Evolutionary conservation across 345 rosid species (phyloP), one percentile per base, ranked within the genome.

Genomic region (Anacardium occidentale): DNA sequence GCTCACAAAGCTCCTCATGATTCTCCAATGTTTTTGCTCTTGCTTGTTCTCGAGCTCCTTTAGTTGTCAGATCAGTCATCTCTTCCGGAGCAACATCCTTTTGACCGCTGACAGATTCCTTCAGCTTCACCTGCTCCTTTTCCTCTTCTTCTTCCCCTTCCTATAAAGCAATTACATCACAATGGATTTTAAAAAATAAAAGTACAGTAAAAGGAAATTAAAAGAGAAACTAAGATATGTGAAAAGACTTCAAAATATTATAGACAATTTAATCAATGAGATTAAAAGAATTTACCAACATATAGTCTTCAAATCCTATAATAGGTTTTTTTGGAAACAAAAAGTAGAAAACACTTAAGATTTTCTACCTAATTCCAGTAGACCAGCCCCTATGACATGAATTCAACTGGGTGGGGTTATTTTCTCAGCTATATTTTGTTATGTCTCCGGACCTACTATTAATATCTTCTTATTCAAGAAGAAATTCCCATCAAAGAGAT

Each of bases 1-100:
- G 97, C 79, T 95, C 98, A 79, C 99, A 95, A 52, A 95, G 99
- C 80, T 95, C 91, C 76, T 90, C 98, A 59, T 89, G 97, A 74
- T 92, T 86, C 83, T 94, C 98, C 64, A 92, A 71, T 65, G 98
- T 89, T 89, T 86, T 90, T 10, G 93, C 92, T 77, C 67, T 90
- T 14, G 88, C 91, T 79, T 82, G 90, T 75, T 95, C 93, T 52
- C 67, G 81, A 34, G 89, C 94, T 77, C 92, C 94, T 77, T 81
- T 88, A 73, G 92, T 87, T 24, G 97, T 92, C 66, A 93, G 76
- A 81, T 63, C 71, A 45, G 63, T 62, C 94, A 91, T 90, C 81
- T 91, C 92, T 75, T 95, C 92, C 85, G 92, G 82, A 70, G 94
- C 94, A 34, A 91, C 74, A 79, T 92, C 97, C 82, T 85, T 85